phyloP scores from a whole-genome alignment of 2,329 filamentous ascomycete species.

The Sporothrix humicola region DNA sequence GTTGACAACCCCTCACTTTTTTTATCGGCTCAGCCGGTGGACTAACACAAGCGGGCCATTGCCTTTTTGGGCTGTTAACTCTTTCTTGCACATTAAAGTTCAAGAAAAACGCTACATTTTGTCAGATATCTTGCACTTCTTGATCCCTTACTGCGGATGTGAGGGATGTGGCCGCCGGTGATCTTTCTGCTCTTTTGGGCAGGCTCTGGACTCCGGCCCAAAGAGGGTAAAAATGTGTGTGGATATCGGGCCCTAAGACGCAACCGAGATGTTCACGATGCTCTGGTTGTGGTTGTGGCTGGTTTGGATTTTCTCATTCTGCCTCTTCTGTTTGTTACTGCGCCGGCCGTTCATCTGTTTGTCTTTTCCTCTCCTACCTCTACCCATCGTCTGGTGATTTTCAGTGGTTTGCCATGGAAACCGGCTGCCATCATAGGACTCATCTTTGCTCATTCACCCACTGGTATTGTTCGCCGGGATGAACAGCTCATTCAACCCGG shows the following conservation, averaged over 20 bases:
- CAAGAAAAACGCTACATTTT: not conserved
- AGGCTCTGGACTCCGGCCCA: not conserved
- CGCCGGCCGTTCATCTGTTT: slow-evolving; percentile 2
- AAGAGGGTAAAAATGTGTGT: not conserved
- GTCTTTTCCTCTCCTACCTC: not conserved
- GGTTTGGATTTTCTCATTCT: not conserved
- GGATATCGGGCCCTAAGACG: not conserved
- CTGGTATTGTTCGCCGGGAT: slow-evolving; percentile 20
- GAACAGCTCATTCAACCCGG: slow-evolving; percentile 24
- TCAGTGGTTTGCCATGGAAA: not conserved
- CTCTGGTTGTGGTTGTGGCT: not conserved
- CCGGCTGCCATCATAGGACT: not conserved
- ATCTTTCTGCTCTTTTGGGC: not conserved
- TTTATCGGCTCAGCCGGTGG: not conserved
- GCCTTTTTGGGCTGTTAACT: not conserved
- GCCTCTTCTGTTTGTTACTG: not conserved
- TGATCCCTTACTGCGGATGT: not conserved
- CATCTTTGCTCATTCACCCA: not conserved
- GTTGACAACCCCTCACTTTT: not conserved
- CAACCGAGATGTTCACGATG: not conserved
- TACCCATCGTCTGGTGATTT: not conserved
- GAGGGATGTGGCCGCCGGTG: not conserved
- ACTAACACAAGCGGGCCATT: not conserved
- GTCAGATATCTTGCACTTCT: not conserved
- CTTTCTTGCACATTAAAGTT: not conserved